Evolutionary conservation across 495 filamentous ascomycete genomes (phyloP).

Genomic region (Haplographium delicatum): DNA sequence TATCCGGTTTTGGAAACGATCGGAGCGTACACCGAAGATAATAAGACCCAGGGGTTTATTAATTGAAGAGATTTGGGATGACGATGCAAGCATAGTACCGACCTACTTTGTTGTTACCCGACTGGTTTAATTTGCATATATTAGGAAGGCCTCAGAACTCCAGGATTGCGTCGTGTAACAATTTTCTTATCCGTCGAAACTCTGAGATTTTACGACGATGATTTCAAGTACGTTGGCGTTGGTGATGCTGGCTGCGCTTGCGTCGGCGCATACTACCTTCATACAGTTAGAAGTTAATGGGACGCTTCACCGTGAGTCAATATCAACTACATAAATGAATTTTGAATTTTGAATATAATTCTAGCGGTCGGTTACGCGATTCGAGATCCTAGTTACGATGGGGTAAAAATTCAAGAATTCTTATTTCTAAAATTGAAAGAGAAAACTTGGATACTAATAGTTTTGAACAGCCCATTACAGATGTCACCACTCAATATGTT

Average conservation of each 20-base stretch:
- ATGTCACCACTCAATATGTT: constrained; percentile 44
- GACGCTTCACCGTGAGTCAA: constrained; percentile 27
- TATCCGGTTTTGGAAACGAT: neutral
- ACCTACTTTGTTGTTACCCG: neutral
- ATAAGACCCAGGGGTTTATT: neutral
- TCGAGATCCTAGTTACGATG: constrained; percentile 38
- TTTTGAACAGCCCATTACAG: constrained; percentile 38
- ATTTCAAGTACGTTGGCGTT: constrained; percentile 5
- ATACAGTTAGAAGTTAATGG: constrained; percentile 40
- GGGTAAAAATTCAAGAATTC: constrained; percentile 17
- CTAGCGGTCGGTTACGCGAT: constrained; percentile 33
- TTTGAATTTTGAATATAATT: neutral
- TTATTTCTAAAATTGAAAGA: neutral
- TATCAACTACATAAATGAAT: neutral
- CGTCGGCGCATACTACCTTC: constrained; percentile 51
- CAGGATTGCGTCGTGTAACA: neutral
- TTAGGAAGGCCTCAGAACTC: neutral
- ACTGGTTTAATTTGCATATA: neutral
- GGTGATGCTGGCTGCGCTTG: constrained; percentile 29
- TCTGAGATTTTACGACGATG: constrained; percentile 1
- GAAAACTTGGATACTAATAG: too few species aligned
- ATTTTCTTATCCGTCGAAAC: neutral
- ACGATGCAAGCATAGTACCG: neutral
- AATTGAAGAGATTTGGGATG: neutral
- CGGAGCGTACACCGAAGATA: neutral